A percentile compares a stretch with the other conserved stretches of the same genome.
phyloP scores from a whole-genome alignment of 192 early-diverging fungal genomes.

The Coemansia aciculifera region DNA sequence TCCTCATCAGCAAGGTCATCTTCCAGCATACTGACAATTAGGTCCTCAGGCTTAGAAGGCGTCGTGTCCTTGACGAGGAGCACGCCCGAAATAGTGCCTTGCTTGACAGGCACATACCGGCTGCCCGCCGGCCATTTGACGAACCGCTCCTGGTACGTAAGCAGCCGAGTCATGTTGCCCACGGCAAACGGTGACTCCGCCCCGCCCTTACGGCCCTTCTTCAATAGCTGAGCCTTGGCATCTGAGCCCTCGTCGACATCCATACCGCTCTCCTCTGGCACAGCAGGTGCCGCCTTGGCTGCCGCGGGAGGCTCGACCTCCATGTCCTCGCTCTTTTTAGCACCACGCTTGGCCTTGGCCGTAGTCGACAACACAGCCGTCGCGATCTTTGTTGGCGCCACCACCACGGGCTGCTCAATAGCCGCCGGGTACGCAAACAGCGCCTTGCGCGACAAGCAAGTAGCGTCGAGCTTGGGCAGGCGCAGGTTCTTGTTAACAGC shows the following conservation, averaged over 20 bases:
- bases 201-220: slow-evolving; percentile 60
- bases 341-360: slow-evolving; percentile 84
- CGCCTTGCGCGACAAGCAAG: slow-evolving; percentile 83
- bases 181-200: slow-evolving; percentile 76
- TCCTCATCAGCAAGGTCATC: slow-evolving; percentile 23
- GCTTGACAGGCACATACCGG: slow-evolving; percentile 90
- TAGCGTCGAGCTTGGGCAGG: slow-evolving; percentile 81
- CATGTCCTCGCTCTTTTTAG: slow-evolving; percentile 67
- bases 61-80: slow-evolving; percentile 77
- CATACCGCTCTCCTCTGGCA: slow-evolving; percentile 32
- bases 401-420: slow-evolving; percentile 67
- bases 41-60: slow-evolving; percentile 77
- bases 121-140: slow-evolving; percentile 82
- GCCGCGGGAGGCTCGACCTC: slow-evolving; percentile 38
- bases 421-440: slow-evolving; percentile 92
- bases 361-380: slow-evolving; percentile 96
- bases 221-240: slow-evolving; percentile 19
- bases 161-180: slow-evolving; percentile 84
- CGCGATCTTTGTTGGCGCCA: slow-evolving; percentile 64
- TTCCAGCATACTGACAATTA: slow-evolving; percentile 64
- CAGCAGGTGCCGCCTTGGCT: not conserved
- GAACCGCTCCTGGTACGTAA: slow-evolving; percentile 84
- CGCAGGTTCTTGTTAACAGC: slow-evolving; percentile 87
- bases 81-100: slow-evolving; percentile 74
- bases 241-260: slow-evolving; percentile 37